phyloP scores from a whole-genome alignment of 179 eudicot species.

The Silene coronaria region DNA sequence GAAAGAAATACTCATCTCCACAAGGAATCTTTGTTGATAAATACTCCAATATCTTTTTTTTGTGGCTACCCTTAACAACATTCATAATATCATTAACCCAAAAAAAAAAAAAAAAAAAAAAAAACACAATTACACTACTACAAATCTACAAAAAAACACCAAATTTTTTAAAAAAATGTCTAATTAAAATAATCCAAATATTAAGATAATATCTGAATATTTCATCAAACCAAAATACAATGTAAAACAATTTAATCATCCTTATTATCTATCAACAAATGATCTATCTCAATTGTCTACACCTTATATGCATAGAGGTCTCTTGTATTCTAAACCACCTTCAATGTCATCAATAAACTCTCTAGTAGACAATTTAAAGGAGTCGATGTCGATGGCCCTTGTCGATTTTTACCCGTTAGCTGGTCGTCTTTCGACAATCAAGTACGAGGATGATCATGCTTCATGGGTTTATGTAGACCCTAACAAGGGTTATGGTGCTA shows the following conservation, averaged over 20 bases:
- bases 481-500: background rate
- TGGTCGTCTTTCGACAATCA: slow-evolving; percentile 6
- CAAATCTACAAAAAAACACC: no score
- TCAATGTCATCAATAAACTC: background rate
- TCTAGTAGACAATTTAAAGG: background rate
- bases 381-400: background rate
- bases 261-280: slow-evolving; percentile 5
- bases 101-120: no score
- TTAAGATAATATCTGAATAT: slow-evolving; percentile 3
- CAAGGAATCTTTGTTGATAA: no score
- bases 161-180: background rate
- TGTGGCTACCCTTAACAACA: no score
- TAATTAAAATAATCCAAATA: background rate
- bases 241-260: background rate
- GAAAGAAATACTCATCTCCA: no score
- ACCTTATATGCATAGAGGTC: slow-evolving; percentile 12
- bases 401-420: slow-evolving; percentile 16
- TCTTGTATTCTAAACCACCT: slow-evolving; percentile 11
- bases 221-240: slow-evolving; percentile 6
- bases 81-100: no score
- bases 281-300: slow-evolving; percentile 9
- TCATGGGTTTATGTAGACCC: slow-evolving; percentile 7
- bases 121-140: no score
- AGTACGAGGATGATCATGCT: background rate
- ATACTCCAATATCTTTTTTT: no score